Evolutionary conservation across 495 filamentous ascomycete species (phyloP).

Genomic region (Penicillium crystallinum): DNA sequence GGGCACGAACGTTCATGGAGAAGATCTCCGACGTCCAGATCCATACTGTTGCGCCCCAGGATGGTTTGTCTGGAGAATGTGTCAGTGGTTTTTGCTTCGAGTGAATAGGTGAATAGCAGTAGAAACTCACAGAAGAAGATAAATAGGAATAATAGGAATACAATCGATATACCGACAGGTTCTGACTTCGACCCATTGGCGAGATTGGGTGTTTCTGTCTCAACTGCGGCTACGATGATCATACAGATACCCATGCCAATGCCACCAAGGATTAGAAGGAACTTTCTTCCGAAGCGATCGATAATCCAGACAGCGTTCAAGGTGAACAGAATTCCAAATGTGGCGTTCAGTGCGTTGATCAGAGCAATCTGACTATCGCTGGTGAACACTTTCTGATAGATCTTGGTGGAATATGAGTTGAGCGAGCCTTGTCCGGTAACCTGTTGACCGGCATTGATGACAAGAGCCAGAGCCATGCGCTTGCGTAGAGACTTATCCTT

Average conservation of each 20-base stretch:
- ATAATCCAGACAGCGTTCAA: slow-evolving; percentile 65
- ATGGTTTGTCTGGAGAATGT: slow-evolving; percentile 49
- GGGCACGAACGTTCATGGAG: slow-evolving; percentile 61
- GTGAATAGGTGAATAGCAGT: background rate
- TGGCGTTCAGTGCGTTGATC: slow-evolving; percentile 66
- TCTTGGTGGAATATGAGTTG: slow-evolving; percentile 58
- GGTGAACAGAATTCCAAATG: slow-evolving; percentile 62
- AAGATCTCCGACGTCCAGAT: slow-evolving; percentile 64
- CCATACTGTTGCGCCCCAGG: slow-evolving; percentile 63
- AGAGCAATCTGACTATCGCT: slow-evolving; percentile 51
- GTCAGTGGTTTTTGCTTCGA: slow-evolving; percentile 10
- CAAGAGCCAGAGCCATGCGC: slow-evolving; percentile 48
- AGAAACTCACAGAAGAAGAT: slow-evolving; percentile 56
- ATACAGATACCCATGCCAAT: slow-evolving; percentile 67
- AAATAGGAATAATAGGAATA: slow-evolving; percentile 59
- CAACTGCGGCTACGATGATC: slow-evolving; percentile 60
- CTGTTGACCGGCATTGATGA: slow-evolving; percentile 59
- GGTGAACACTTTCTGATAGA: slow-evolving; percentile 60
- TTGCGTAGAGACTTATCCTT: slow-evolving; percentile 57
- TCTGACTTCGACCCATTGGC: slow-evolving; percentile 44
- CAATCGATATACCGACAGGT: slow-evolving; percentile 58
- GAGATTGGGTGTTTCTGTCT: slow-evolving; percentile 52
- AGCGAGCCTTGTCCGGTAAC: slow-evolving; percentile 57
- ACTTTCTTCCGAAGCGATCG: slow-evolving; percentile 64
- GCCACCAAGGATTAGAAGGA: slow-evolving; percentile 61